Percentiles rank a stretch among this genome's conserved stretches.
phyloP scores from a whole-genome alignment of 78 protist species.

The Speleostelium caveatum region DNA sequence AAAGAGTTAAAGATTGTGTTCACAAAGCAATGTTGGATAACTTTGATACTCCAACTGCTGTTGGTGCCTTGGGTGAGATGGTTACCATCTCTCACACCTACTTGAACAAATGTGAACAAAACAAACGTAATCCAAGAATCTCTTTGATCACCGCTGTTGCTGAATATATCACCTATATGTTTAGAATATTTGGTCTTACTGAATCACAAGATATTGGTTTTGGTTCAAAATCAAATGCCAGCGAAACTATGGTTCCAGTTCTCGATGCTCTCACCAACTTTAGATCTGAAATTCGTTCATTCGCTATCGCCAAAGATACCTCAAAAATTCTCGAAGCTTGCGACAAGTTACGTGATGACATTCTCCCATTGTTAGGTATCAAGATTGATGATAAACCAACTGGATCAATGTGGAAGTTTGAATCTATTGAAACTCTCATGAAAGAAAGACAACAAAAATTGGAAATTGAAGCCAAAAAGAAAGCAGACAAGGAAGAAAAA shows the following conservation, averaged over 20 bases:
- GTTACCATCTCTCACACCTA: conserved; percentile 74
- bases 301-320: conserved; percentile 44
- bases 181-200: conserved; percentile 69
- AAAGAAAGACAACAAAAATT: conserved; percentile 49
- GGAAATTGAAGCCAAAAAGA: conserved; percentile 31
- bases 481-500: conserved; percentile 37
- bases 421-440: conserved; percentile 38
- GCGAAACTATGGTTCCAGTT: conserved; percentile 56
- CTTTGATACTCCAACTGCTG: conserved; percentile 93
- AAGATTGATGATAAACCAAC: conserved; percentile 59
- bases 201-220: conserved; percentile 46
- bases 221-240: conserved; percentile 19
- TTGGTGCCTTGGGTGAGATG: conserved; percentile 51
- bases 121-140: conserved; percentile 43
- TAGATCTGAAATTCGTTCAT: conserved; percentile 55
- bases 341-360: conserved; percentile 73
- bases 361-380: conserved; percentile 72
- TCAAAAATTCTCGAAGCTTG: conserved; percentile 34
- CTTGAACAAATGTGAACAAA: neutral
- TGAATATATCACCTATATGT: conserved; percentile 69
- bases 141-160: conserved; percentile 42
- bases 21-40: conserved; percentile 89
- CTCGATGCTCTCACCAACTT: conserved; percentile 62
- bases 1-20: conserved; percentile 35
- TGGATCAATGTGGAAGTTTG: conserved; percentile 65